Percentiles rank a stretch among this genome's conserved stretches.
phyloP scores from a whole-genome alignment of 768 basidiomycete genomes.

The Leccinum imitatum region DNA sequence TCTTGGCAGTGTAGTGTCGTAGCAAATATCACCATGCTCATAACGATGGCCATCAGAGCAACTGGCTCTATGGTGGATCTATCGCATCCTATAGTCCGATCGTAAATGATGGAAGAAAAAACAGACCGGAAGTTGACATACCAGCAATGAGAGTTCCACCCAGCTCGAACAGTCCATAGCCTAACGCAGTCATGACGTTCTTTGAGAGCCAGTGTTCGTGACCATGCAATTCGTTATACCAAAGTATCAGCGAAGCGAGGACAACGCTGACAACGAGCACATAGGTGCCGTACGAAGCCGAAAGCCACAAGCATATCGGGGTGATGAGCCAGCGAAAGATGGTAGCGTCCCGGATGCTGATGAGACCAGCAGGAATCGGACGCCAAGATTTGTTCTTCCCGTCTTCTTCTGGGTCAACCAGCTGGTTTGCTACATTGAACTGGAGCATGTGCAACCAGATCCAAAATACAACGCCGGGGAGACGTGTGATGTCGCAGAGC shows the following conservation, averaged over 20 bases:
- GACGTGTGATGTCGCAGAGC: conserved; percentile 15
- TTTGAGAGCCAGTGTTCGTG: conserved; percentile 35
- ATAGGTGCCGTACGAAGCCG: conserved; percentile 34
- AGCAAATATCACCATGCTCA: conserved; percentile 34
- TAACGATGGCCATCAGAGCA: conserved; percentile 29
- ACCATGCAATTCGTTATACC: conserved; percentile 39
- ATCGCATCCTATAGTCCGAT: conserved; percentile 21
- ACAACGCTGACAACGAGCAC: conserved; percentile 36
- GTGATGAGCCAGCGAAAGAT: conserved; percentile 38
- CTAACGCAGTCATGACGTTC: conserved; percentile 37
- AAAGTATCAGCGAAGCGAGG: conserved; percentile 25
- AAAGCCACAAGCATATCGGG: conserved; percentile 36
- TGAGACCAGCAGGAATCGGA: conserved; percentile 46
- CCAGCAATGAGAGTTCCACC: conserved; percentile 40
- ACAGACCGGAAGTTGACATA: conserved; percentile 12
- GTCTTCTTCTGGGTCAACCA: conserved; percentile 42
- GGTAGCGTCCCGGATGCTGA: conserved; percentile 37
- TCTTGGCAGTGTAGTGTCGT: conserved; percentile 38
- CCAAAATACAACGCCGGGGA: conserved; percentile 40
- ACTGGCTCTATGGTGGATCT: conserved; percentile 24
- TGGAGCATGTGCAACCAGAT: conserved; percentile 48
- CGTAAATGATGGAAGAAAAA: conserved; percentile 6
- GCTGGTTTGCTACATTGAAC: conserved; percentile 45
- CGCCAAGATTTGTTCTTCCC: conserved; percentile 43
- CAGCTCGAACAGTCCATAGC: conserved; percentile 38